Percentiles rank a stretch among this genome's conserved stretches.
Evolutionary conservation across 2,329 filamentous ascomycete species (phyloP).

Genomic region (Ascochyta viciae-villosae): DNA sequence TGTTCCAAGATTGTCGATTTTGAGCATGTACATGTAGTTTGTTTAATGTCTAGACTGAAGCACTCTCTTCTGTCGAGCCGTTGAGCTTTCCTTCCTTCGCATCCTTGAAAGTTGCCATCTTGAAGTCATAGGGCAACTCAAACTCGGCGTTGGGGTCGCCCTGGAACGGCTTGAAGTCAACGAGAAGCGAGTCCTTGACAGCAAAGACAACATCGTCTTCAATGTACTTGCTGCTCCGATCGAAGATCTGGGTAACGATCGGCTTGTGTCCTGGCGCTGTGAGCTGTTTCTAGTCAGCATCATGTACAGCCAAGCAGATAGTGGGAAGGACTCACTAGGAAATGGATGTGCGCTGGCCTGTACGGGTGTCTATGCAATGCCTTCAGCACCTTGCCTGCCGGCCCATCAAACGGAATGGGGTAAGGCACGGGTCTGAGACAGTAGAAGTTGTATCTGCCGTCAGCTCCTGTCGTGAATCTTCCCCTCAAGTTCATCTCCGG

Average conservation of each 20-base stretch:
- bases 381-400: slow-evolving; percentile 64
- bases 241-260: slow-evolving; percentile 81
- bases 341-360: slow-evolving; percentile 69
- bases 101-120: slow-evolving; percentile 48
- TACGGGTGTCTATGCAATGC: slow-evolving; percentile 67
- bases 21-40: neutral
- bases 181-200: slow-evolving; percentile 65
- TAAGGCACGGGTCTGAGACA: slow-evolving; percentile 56
- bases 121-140: slow-evolving; percentile 63
- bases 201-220: slow-evolving; percentile 66
- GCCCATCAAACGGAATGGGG: slow-evolving; percentile 64
- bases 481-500: slow-evolving; percentile 77
- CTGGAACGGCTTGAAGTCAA: slow-evolving; percentile 63
- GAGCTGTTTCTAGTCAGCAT: slow-evolving; percentile 47
- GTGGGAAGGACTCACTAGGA: slow-evolving; percentile 55
- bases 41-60: slow-evolving; percentile 1
- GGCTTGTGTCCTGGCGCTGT: slow-evolving; percentile 67
- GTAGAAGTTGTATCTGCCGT: slow-evolving; percentile 66
- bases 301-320: neutral
- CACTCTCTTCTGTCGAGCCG: slow-evolving; percentile 38
- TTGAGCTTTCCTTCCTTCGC: slow-evolving; percentile 37
- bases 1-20: neutral
- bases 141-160: slow-evolving; percentile 60
- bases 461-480: slow-evolving; percentile 70
- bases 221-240: slow-evolving; percentile 69